phyloP scores from a whole-genome alignment of 2,329 filamentous ascomycete genomes.

The Penicillium sp. region DNA sequence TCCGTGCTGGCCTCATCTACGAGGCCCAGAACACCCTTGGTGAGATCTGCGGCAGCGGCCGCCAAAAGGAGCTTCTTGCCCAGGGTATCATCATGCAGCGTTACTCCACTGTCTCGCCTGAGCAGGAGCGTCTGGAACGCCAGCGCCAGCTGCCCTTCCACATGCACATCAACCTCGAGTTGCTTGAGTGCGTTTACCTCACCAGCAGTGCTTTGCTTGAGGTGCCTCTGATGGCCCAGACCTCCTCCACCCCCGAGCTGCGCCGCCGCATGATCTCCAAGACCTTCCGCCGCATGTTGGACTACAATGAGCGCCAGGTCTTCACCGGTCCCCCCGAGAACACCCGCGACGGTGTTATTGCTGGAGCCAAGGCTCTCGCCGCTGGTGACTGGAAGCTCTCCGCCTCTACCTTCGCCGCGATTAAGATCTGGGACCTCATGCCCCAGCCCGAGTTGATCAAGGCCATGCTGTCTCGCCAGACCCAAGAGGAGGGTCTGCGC shows the following conservation, averaged over 20 bases:
- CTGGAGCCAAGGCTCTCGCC: conserved; percentile 93
- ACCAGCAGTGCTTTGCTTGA: conserved; percentile 99
- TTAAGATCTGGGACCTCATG: conserved; percentile 99
- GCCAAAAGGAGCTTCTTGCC: conserved; percentile 95
- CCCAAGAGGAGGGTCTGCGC: conserved; percentile 95
- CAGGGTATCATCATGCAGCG: conserved; percentile 98
- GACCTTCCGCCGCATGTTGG: conserved; percentile 97
- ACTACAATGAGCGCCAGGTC: conserved; percentile 99
- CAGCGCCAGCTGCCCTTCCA: conserved; percentile 98
- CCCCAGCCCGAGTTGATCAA: conserved; percentile 91
- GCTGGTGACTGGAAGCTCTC: conserved; percentile 99
- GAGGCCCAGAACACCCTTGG: conserved; percentile 97
- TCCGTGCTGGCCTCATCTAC: conserved; percentile 94
- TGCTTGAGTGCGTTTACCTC: conserved; percentile 96
- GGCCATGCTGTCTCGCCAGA: conserved; percentile 93
- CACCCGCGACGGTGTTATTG: conserved; percentile 98
- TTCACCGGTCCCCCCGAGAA: conserved; percentile 98
- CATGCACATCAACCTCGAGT: conserved; percentile 99
- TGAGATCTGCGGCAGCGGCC: conserved; percentile 95
- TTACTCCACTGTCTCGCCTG: conserved; percentile 91
- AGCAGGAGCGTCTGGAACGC: conserved; percentile 95
- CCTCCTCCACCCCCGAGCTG: conserved; percentile 91
- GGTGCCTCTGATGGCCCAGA: conserved; percentile 94
- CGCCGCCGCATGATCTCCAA: conserved; percentile 99
- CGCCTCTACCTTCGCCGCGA: conserved; percentile 87